Base-by-base conservation (phyloP, 805 yeast species). In the Saturnispora zaruensis region DNA sequence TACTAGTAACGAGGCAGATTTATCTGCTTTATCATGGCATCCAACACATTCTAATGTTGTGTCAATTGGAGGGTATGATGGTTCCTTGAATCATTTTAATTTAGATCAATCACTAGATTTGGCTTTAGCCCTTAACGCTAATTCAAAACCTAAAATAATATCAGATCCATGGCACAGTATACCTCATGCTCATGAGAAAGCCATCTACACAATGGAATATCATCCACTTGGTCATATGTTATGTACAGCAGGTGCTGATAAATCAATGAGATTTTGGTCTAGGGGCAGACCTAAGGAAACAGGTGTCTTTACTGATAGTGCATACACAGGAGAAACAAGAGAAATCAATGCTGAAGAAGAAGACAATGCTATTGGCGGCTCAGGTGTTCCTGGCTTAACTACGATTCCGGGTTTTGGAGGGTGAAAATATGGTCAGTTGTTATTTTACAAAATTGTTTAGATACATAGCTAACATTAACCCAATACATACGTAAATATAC, bases 131-230 rank as follows among this genome's bases (percentile, higher is more conserved):
- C 23, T 48, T 14, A 41, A 25, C 34, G 7, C 42, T 6, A 48
- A 37, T 25, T 41, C 24, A 7, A 42, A 42, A 16, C 44, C 50
- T 3, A 34, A 16, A 1, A 42, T 45, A 13, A 43, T 50, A 4
- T 33, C 53, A 8, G 44, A 55, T 0, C 46, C 56, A 7, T 41
- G 48, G 33, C 90, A 84, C 59, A 66, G 68, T 16, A 85, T 93
- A 33, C 96, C 97, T 3, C 82, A 78, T 66, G 99, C 98, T 0
- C 99, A 93, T 65, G 96, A 89, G 60, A 86, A 87, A 69, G 95
- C 96, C 3, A 80, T 93, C 47, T 89, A 91, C 66, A 80, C 95
- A 3, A 66, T 93, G 50, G 91, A 90, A 53, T 93, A 89, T 63
- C 97, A 90, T 66, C 98, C 98, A 2, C 71, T 86, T 58, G 99